Evolutionary conservation across 768 basidiomycete genomes (phyloP), one percentile per base, ranked within the genome.

Genomic region (Termitomyces heimii): DNA sequence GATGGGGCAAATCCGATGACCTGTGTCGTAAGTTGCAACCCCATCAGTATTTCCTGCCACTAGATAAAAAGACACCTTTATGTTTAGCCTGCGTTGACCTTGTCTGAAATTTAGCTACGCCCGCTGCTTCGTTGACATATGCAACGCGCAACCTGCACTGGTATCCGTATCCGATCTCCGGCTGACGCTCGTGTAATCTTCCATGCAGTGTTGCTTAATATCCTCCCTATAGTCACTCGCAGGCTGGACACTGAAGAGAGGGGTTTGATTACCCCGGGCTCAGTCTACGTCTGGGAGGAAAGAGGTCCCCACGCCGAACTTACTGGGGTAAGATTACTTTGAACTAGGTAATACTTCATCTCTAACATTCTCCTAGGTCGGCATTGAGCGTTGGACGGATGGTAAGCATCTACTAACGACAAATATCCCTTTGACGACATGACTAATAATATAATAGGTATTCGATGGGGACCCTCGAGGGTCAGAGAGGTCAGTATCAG

Each of bases 271-370:
- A 67, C 78, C n/a, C 80, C 89, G 8, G 90, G 90, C 20, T 83
- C 82, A 51, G 85, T 91, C 7, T 92, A 88, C 63, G 89, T 92
- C 16, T 92, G 89, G 89, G 90, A 92, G 66, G 90, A 92, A 70
- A 78, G 90, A 54, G 84, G 84, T 0, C 82, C 86, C 40, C 82
- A 85, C 56, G 77, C 85, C 49, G 89, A 89, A 60, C 74, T 86
- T 29, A 87, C 86, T 57, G 87, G 88, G 60, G 87, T 89, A 71
- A 67, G 81, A 72, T 39, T 3, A 50, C 22, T 29, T 29, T 39
- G 46, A 45, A 20, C 16, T 20, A 44, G 20, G 37, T 24, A 40
- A 32, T 35, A 47, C 24, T 60, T 57, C 35, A 14, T 37, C n/a
- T 40, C n/a, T 9, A 40, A 40, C 39, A 49, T n/a, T 56, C 29